A percentile compares a stretch with the other conserved stretches of the same genome.
Evolutionary conservation across 1,284 basidiomycete genomes (phyloP).

Genomic region (Apiotrichum sp.): DNA sequence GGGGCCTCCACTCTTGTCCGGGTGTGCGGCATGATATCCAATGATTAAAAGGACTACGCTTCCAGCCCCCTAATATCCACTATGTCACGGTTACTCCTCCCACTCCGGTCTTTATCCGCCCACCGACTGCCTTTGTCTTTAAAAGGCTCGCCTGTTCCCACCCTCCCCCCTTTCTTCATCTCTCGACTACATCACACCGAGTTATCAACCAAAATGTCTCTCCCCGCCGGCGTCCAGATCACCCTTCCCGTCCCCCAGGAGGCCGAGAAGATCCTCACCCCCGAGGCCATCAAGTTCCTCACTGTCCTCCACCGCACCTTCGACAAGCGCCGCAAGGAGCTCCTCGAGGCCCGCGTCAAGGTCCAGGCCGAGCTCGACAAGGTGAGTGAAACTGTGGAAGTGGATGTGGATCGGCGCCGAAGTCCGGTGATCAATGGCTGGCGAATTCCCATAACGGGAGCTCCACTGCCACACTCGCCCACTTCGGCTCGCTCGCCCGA

Average conservation of each 20-base stretch:
- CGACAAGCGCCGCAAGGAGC: slow-evolving; percentile 59
- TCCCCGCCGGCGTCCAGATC: slow-evolving; percentile 34
- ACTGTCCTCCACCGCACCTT: slow-evolving; percentile 89
- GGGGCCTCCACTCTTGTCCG: too few species aligned
- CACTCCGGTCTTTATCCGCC: too few species aligned
- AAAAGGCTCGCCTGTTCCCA: not conserved
- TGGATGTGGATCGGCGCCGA: not conserved
- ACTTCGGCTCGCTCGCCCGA: not conserved
- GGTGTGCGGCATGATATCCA: too few species aligned
- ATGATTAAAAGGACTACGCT: too few species aligned
- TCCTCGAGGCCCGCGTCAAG: slow-evolving; percentile 59
- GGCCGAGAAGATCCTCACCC: slow-evolving; percentile 68
- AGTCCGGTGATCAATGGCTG: too few species aligned
- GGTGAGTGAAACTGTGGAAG: slow-evolving; percentile 22
- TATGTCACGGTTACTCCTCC: not conserved
- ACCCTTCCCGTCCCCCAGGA: slow-evolving; percentile 35
- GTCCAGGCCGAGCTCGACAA: slow-evolving; percentile 68
- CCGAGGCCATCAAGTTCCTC: slow-evolving; percentile 81
- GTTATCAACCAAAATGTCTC: slow-evolving; percentile 17
- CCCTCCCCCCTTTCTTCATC: not conserved
- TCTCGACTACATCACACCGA: not conserved
- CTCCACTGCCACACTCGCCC: too few species aligned
- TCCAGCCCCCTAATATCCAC: not conserved
- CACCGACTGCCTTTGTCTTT: not conserved
- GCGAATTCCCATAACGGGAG: too few species aligned